These are phyloP conservation scores for Vigna mungo DNA, from an alignment of 306 rosid species.

Conservation along the genomic window DNA sequence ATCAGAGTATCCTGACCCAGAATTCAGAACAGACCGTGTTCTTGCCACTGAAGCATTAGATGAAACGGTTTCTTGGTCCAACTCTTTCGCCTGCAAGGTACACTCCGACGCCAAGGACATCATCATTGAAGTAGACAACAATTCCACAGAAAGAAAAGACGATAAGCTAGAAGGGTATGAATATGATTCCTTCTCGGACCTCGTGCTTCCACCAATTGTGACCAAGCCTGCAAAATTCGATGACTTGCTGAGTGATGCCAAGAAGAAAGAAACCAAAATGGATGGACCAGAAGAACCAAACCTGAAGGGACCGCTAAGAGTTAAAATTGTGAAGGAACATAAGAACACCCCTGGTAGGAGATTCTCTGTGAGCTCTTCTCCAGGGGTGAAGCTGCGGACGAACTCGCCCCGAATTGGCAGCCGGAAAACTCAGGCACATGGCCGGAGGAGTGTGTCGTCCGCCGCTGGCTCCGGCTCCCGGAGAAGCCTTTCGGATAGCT, in stretches of 20 bases:
- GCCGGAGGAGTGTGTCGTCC: slow-evolving; percentile 55
- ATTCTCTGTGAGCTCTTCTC: slow-evolving; percentile 64
- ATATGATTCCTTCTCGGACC: slow-evolving; percentile 53
- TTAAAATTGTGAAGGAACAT: slow-evolving; percentile 53
- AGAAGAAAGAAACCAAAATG: slow-evolving; percentile 48
- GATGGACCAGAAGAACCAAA: slow-evolving; percentile 25
- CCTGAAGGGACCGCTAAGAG: slow-evolving; percentile 43
- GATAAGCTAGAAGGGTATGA: slow-evolving; percentile 48
- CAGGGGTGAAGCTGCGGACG: slow-evolving; percentile 65
- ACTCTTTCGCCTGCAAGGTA: slow-evolving; percentile 26
- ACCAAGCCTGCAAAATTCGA: slow-evolving; percentile 61
- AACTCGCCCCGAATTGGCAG: slow-evolving; percentile 66
- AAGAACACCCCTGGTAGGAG: slow-evolving; percentile 51
- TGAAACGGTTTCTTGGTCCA: slow-evolving; percentile 37
- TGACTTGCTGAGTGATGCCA: slow-evolving; percentile 41
- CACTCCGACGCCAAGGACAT: slow-evolving; percentile 53
- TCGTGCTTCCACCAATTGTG: slow-evolving; percentile 74
- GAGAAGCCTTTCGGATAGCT: slow-evolving; percentile 68
- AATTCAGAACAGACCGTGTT: slow-evolving; percentile 77
- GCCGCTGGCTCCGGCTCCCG: slow-evolving; percentile 34
- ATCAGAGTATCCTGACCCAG: slow-evolving; percentile 55
- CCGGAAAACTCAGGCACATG: slow-evolving; percentile 45
- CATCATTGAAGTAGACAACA: slow-evolving; percentile 64
- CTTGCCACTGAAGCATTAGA: slow-evolving; percentile 58
- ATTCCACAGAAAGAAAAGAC: slow-evolving; percentile 48